These are phyloP conservation scores for Podaxis sp. DNA, from an alignment of 768 basidiomycete species.

Conservation along the genomic window DNA sequence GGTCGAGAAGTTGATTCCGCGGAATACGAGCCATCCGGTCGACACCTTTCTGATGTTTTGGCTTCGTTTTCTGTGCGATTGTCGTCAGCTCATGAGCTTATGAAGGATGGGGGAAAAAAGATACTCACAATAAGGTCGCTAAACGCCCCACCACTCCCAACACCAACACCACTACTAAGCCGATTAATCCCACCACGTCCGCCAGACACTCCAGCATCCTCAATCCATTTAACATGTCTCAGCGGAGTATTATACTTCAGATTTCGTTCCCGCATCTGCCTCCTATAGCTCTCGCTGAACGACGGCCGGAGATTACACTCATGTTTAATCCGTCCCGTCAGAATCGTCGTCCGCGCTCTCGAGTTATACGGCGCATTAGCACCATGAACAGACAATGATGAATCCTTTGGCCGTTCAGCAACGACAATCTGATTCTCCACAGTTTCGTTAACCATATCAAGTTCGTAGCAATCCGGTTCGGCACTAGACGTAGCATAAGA, in stretches of 20 bases:
- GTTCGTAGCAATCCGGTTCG: conserved; percentile 75
- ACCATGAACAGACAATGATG: conserved; percentile 32
- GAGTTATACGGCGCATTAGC: conserved; percentile 43
- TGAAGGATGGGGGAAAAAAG: conserved; percentile 11
- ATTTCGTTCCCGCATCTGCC: conserved; percentile 70
- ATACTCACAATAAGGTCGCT: conserved; percentile 62
- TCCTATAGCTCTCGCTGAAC: conserved; percentile 66
- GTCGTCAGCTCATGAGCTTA: conserved; percentile 12
- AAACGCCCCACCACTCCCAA: conserved; percentile 58
- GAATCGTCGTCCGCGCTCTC: conserved; percentile 72
- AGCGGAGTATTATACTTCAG: conserved; percentile 63
- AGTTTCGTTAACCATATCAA: conserved; percentile 83
- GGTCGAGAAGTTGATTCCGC: conserved; percentile 82
- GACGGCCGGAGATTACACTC: conserved; percentile 73
- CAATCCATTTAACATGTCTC: conserved; percentile 71
- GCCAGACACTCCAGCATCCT: conserved; percentile 66
- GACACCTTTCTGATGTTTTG: conserved; percentile 69
- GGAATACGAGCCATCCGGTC: conserved; percentile 94
- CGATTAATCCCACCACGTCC: conserved; percentile 75
- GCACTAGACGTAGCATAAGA: conserved; percentile 31
- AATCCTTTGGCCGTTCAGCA: conserved; percentile 76
- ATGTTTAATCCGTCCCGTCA: conserved; percentile 80
- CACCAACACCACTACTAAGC: conserved; percentile 72
- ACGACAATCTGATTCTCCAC: conserved; percentile 87
- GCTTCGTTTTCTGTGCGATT: conserved; percentile 57